These are phyloP conservation scores for Cercospora brassicicola DNA, from an alignment of 2,329 filamentous ascomycete genomes.

Conservation along the genomic window DNA sequence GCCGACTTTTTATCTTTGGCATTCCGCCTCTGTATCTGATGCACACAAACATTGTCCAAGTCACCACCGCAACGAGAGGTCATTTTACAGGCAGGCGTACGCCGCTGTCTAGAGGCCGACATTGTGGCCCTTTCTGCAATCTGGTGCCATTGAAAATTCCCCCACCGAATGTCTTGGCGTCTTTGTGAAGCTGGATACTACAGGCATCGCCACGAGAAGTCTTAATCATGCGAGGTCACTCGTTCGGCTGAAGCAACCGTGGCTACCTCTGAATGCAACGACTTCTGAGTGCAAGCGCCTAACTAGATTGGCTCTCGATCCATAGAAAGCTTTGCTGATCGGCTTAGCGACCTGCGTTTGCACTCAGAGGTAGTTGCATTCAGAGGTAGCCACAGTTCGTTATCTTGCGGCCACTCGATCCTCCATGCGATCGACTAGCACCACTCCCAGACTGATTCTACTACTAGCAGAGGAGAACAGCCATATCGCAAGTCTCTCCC, in stretches of 20 bases:
- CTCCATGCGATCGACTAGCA: too few relatives aligned
- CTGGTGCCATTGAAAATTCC: not conserved
- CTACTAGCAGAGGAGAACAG: too few relatives aligned
- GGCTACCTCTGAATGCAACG: too few relatives aligned
- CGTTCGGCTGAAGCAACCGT: not conserved
- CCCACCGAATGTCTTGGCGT: not conserved
- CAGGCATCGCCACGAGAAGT: not conserved
- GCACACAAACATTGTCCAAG: not conserved
- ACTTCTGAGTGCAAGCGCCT: too few relatives aligned
- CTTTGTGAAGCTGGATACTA: not conserved
- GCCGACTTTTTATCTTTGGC: not conserved
- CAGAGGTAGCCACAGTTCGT: too few relatives aligned
- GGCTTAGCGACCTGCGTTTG: too few relatives aligned
- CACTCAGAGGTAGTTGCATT: too few relatives aligned
- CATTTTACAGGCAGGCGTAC: not conserved
- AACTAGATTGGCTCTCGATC: too few relatives aligned
- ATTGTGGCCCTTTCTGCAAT: not conserved
- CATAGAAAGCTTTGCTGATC: too few relatives aligned
- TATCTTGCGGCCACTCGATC: too few relatives aligned
- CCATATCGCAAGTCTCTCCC: too few relatives aligned
- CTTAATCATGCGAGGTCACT: not conserved
- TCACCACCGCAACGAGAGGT: not conserved
- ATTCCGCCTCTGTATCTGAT: not conserved
- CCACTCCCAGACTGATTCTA: too few relatives aligned
- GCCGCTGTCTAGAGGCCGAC: not conserved